Base-by-base conservation (phyloP, 1,139 yeast species). In the Yamadazyma atlantica region DNA sequence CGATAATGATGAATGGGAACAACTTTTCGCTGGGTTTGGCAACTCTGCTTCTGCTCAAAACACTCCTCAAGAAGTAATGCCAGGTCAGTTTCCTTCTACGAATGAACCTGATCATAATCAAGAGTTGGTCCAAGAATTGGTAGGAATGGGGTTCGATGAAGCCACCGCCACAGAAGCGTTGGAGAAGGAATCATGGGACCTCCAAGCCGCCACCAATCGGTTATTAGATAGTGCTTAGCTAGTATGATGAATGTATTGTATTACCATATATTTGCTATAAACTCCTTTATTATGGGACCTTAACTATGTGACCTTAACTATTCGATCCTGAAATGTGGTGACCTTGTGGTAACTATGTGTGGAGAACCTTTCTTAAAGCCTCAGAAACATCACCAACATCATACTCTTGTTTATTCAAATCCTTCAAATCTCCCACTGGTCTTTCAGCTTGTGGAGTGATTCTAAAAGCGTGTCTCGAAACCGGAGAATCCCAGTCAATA, bases 1-100 rank as follows among this genome's bases (percentile, higher is more conserved):
- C 18, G 66, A 57, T 7, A 75, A 76, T 41, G 95, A 87, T 53
- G 97, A 89, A 59, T 89, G 97, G 97, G 96, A 89, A 53, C 94
- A 88, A 60, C 73, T 89, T 23, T 89, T 89, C 67, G 94, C 95
- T 2, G 96, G 95, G 0, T 85, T 88, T 57, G 92, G 92, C 22
- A 85, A 82, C 51, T 71, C 72, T 24, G 66, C 69, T 36, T 60
- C 53, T 13, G 40, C 42, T 10, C 44, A 41, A 37, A 39, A 37
- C 14, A 40, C 46, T 13, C 47, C 50, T n/a, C 34, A 34, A 22
- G 40, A 34, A 13, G 33, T 34, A 2, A 33, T 38, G 11, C 33
- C 42, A 28, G 35, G 39, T 16, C 23, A 27, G 4, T 22, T 25
- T 17, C 33, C 38, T 18, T 17, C 36, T 26, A 19, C 37, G 29